Conservation (phyloP, 2,329 filamentous ascomycete species). For the Colletotrichum endophyticum region DNA sequence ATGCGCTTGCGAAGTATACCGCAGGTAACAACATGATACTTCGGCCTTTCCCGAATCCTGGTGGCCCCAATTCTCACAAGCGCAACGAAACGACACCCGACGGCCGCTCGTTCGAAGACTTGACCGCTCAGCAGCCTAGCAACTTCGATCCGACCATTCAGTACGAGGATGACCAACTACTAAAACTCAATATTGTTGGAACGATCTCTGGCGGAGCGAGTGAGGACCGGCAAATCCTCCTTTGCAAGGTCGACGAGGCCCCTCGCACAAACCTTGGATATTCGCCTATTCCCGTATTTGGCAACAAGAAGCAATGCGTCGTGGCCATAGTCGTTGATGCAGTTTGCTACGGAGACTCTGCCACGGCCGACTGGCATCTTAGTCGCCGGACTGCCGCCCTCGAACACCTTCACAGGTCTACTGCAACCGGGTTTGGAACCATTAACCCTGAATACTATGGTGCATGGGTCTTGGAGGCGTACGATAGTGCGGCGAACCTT, state of each 20-base stretch:
- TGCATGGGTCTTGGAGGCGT: neutral
- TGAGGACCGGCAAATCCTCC: neutral
- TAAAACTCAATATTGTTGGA: neutral
- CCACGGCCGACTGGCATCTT: fast-evolving
- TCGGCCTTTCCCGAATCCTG: neutral
- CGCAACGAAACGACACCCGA: neutral
- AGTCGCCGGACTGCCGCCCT: neutral
- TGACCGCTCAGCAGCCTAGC: neutral
- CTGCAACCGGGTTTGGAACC: neutral
- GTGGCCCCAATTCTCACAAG: no score
- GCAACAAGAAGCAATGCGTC: neutral
- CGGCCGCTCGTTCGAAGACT: neutral
- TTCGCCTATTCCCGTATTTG: neutral
- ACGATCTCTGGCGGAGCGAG: neutral
- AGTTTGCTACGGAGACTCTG: neutral
- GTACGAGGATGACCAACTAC: neutral
- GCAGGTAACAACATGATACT: neutral
- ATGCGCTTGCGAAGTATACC: neutral
- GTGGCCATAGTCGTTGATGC: neutral
- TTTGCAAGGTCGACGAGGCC: neutral
- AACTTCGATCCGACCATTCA: neutral
- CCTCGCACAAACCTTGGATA: neutral
- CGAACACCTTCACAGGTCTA: neutral
- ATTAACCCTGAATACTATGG: neutral
- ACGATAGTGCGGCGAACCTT: neutral